Conservation (phyloP, 257 asterid species). For the Pogostemon cablin region DNA sequence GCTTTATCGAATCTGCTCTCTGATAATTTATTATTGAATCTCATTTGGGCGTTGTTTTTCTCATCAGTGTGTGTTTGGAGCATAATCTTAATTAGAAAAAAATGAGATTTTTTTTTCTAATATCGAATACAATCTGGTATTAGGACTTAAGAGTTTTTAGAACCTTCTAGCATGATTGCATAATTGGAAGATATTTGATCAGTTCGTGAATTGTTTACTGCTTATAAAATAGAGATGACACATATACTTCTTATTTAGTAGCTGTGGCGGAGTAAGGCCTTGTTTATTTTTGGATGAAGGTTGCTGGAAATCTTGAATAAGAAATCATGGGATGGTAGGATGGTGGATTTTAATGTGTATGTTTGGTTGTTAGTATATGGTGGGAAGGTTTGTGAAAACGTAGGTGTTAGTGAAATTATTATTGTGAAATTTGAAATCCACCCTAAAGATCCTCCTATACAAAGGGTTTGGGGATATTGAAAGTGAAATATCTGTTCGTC, state of each 20-base stretch:
- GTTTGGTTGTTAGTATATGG: too few relatives aligned
- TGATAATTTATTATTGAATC: conserved; percentile 4
- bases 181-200: neutral
- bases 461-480: too few relatives aligned
- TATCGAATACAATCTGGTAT: neutral
- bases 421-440: too few relatives aligned
- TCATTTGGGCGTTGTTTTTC: neutral
- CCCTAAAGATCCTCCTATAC: too few relatives aligned
- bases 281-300: neutral
- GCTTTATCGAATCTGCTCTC: neutral
- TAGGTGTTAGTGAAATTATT: too few relatives aligned
- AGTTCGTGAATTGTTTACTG: neutral
- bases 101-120: conserved; percentile 1
- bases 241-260: neutral
- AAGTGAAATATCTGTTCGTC: too few relatives aligned
- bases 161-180: neutral
- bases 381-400: too few relatives aligned
- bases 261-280: neutral
- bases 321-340: too few relatives aligned
- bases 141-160: conserved; percentile 12
- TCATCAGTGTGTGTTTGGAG: neutral
- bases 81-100: neutral
- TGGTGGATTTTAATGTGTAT: too few relatives aligned
- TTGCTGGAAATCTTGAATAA: too few relatives aligned
- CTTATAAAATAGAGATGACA: neutral